These are phyloP conservation scores for Heteromeles arbutifolia DNA, from an alignment of 306 rosid species.

Conservation along the genomic window DNA sequence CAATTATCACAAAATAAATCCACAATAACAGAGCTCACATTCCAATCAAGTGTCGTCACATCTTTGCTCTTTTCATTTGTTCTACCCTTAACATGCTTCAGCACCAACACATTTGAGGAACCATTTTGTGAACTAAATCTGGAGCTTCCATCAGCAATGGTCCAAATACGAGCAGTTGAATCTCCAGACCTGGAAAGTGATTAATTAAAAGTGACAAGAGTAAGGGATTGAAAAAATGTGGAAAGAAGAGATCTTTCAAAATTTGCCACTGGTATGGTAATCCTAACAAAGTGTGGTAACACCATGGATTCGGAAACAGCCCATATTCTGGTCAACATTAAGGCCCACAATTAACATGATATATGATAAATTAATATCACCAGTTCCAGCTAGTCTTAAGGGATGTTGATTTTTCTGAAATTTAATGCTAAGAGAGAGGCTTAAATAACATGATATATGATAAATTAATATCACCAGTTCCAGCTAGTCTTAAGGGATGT, in stretches of 20 bases:
- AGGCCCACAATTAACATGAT: neutral
- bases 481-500: neutral
- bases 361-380: neutral
- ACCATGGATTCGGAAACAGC: neutral
- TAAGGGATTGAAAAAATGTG: neutral
- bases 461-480: neutral
- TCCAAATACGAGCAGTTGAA: conserved; percentile 96
- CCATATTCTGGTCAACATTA: neutral
- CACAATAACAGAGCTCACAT: conserved; percentile 48
- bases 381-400: neutral
- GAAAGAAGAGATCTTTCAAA: neutral
- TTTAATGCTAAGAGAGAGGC: neutral
- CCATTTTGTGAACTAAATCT: conserved; percentile 47
- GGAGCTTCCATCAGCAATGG: conserved; percentile 58
- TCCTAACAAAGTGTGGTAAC: neutral
- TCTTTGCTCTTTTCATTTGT: conserved; percentile 82
- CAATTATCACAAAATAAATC: neutral
- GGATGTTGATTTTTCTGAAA: neutral
- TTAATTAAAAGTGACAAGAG: neutral
- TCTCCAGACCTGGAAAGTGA: conserved; percentile 68
- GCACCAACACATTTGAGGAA: conserved; percentile 54
- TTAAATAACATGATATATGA: neutral
- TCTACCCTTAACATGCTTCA: conserved; percentile 84
- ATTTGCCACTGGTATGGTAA: neutral
- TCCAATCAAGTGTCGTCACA: conserved; percentile 94